Evolutionary conservation across 2,329 filamentous ascomycete genomes (phyloP).

Genomic region (Colletotrichum orchidophilum): DNA sequence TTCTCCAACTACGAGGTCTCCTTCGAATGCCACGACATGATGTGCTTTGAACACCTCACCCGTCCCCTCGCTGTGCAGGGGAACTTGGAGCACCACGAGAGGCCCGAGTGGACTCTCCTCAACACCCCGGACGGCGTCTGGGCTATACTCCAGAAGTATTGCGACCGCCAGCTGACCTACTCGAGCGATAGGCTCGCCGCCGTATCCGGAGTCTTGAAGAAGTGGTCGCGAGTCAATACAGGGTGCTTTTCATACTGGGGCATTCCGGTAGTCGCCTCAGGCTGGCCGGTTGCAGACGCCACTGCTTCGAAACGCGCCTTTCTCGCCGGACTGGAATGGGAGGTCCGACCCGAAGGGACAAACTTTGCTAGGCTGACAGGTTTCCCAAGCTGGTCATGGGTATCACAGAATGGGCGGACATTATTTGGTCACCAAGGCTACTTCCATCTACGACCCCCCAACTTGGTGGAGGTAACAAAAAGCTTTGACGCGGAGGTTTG

Average conservation of each 20-base stretch:
- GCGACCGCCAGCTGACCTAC: not conserved
- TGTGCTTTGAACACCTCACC: slow-evolving; percentile 43
- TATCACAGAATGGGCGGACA: not conserved
- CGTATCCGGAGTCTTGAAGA: not conserved
- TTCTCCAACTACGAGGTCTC: slow-evolving; percentile 52
- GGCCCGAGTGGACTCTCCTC: slow-evolving; percentile 8
- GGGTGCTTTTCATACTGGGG: slow-evolving; percentile 8
- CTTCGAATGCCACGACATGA: slow-evolving; percentile 51
- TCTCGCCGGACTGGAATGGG: not conserved
- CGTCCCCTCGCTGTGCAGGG: not conserved
- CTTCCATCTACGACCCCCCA: not conserved
- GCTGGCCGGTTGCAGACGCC: not conserved
- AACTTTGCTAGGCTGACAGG: not conserved
- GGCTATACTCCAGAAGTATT: slow-evolving; percentile 1
- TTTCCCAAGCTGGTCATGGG: slow-evolving; percentile 11
- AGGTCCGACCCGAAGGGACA: not conserved
- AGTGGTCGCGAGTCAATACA: not conserved
- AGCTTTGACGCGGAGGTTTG: not conserved
- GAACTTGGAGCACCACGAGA: slow-evolving; percentile 4
- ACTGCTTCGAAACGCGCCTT: not conserved
- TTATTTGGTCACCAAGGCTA: not conserved
- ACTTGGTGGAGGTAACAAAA: not conserved
- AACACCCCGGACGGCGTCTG: slow-evolving; percentile 3
- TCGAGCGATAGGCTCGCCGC: slow-evolving; percentile 2
- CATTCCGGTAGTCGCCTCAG: slow-evolving; percentile 1